phyloP scores from a whole-genome alignment of 306 rosid species.

The Mimosa bimucronata region DNA sequence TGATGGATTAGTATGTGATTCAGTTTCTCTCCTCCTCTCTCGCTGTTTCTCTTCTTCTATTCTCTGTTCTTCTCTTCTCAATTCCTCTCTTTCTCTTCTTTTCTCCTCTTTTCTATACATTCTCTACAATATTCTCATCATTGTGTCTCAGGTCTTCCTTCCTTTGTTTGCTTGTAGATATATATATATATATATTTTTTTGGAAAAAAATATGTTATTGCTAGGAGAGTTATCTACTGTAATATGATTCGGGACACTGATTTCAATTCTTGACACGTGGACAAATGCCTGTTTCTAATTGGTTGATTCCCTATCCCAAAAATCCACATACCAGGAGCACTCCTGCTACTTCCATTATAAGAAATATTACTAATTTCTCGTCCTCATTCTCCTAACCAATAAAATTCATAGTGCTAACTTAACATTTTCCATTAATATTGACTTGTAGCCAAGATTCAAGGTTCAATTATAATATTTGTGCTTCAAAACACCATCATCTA shows the following conservation, averaged over 20 bases:
- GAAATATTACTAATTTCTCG: neutral
- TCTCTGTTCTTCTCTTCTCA: no score
- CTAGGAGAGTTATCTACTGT: constrained; percentile 45
- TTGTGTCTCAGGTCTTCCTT: neutral
- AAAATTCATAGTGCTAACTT: neutral
- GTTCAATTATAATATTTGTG: neutral
- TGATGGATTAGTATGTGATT: no score
- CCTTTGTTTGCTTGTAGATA: neutral
- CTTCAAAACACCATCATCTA: neutral
- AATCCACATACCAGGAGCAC: constrained; percentile 42
- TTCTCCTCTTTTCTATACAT: no score
- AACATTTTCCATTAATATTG: neutral
- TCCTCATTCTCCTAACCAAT: neutral
- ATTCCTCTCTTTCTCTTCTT: no score
- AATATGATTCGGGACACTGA: constrained; percentile 18
- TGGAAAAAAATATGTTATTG: neutral
- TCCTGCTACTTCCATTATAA: neutral
- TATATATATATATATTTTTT: neutral
- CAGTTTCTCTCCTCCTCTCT: no score
- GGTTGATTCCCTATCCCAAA: constrained; percentile 72
- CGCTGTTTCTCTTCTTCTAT: no score
- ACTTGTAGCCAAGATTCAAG: neutral
- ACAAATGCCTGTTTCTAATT: constrained; percentile 36
- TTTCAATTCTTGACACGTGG: constrained; percentile 63
- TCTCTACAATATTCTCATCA: no score